These are phyloP conservation scores for Voacanga thouarsii DNA, from an alignment of 257 asterid species.

Conservation along the genomic window DNA sequence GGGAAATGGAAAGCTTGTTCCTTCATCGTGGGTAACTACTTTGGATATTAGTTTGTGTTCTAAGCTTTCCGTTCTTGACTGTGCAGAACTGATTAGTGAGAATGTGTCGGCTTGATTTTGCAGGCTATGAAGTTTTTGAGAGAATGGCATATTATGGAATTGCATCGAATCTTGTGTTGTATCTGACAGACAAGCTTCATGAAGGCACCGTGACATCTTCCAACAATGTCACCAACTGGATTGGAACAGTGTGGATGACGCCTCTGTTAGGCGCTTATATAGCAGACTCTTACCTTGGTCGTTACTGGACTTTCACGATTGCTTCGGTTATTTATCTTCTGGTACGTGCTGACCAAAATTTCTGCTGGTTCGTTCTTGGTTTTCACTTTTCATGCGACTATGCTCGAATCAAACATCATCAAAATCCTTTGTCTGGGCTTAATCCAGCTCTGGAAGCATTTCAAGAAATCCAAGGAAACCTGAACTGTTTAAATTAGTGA, in stretches of 20 bases:
- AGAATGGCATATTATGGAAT: conserved; percentile 83
- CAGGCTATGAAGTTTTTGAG: conserved; percentile 69
- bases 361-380: background rate
- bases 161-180: conserved; percentile 63
- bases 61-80: background rate
- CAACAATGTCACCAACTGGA: conserved; percentile 74
- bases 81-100: background rate
- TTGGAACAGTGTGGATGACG: conserved; percentile 77
- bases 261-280: conserved; percentile 75
- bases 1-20: conserved; percentile 80
- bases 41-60: background rate
- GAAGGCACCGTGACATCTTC: conserved; percentile 77
- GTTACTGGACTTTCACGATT: conserved; percentile 66
- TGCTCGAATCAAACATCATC: too few species aligned
- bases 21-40: conserved; percentile 53
- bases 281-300: conserved; percentile 70
- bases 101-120: background rate
- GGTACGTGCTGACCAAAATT: conserved; percentile 23
- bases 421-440: background rate
- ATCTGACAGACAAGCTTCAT: conserved; percentile 52
- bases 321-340: conserved; percentile 53
- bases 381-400: background rate
- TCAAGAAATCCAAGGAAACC: background rate
- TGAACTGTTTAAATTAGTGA: background rate
- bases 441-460: background rate